A percentile compares a stretch with the other conserved stretches of the same genome.
Conservation (phyloP, 768 basidiomycete genomes). For the Terana coerulea region DNA sequence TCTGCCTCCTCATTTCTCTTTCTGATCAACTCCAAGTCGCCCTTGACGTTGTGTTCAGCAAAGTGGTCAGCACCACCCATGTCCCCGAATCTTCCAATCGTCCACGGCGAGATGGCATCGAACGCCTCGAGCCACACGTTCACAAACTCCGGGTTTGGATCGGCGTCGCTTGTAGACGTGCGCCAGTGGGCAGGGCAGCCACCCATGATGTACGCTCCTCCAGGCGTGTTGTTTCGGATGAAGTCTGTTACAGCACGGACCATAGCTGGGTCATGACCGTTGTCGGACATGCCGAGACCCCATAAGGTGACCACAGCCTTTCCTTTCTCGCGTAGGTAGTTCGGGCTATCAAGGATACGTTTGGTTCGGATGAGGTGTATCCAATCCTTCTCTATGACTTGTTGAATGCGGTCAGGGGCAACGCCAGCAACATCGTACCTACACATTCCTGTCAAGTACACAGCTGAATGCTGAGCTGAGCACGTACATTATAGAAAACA, state of each 20-base stretch:
- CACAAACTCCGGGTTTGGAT: conserved; percentile 60
- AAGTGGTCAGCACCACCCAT: conserved; percentile 62
- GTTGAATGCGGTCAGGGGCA: conserved; percentile 63
- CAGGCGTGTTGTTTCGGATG: conserved; percentile 60
- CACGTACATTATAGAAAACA: conserved; percentile 82
- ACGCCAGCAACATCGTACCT: conserved; percentile 87
- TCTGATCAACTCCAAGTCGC: conserved; percentile 58
- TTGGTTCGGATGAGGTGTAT: conserved; percentile 60
- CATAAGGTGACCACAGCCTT: conserved; percentile 71
- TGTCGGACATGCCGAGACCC: conserved; percentile 70
- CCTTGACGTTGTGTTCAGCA: conserved; percentile 57
- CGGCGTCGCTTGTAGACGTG: conserved; percentile 63
- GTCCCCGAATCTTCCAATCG: conserved; percentile 63
- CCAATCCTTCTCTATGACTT: conserved; percentile 71
- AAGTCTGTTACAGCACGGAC: conserved; percentile 52
- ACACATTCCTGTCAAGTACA: not conserved
- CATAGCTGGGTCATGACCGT: conserved; percentile 57
- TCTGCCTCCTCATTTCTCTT: conserved; percentile 39
- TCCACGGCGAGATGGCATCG: conserved; percentile 83
- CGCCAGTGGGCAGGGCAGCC: conserved; percentile 77
- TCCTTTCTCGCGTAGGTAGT: conserved; percentile 67
- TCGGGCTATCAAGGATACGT: conserved; percentile 64
- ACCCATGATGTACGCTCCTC: conserved; percentile 71
- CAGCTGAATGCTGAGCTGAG: not conserved
- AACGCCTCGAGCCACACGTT: conserved; percentile 74